These are phyloP conservation scores for Myxozyma vanderwaltii DNA, from an alignment of 805 yeast species.

Conservation along the genomic window DNA sequence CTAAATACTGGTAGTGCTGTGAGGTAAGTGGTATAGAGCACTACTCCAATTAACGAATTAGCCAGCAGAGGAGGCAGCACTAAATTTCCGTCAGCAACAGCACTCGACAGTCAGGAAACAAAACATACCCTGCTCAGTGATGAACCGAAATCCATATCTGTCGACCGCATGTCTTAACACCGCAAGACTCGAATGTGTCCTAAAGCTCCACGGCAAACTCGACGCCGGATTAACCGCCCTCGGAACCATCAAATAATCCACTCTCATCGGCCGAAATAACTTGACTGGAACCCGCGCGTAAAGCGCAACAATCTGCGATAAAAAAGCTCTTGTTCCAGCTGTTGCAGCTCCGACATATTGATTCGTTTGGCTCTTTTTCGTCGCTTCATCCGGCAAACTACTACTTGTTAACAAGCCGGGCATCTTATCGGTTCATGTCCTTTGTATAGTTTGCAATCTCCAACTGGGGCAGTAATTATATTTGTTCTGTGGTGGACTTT, in stretches of 20 bases:
- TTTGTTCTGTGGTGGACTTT: too few relatives aligned
- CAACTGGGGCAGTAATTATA: too few relatives aligned
- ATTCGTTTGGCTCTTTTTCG: constrained; percentile 1
- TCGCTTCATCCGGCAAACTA: not conserved
- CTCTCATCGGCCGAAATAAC: constrained; percentile 84
- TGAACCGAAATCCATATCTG: constrained; percentile 80
- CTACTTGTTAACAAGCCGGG: too few relatives aligned
- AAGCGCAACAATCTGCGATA: constrained; percentile 69
- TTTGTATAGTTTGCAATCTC: too few relatives aligned
- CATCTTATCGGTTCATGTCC: not conserved
- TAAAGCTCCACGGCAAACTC: constrained; percentile 45
- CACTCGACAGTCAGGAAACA: not conserved
- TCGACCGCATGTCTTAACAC: constrained; percentile 68
- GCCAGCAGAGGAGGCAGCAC: constrained; percentile 86
- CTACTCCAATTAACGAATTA: constrained; percentile 85
- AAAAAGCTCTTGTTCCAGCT: constrained; percentile 80
- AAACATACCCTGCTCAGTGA: constrained; percentile 61
- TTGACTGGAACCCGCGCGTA: constrained; percentile 82
- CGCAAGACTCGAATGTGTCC: constrained; percentile 80
- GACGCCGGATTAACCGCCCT: constrained; percentile 42
- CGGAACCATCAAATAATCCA: constrained; percentile 65
- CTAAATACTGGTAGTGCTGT: constrained; percentile 40
- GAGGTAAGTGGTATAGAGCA: constrained; percentile 80
- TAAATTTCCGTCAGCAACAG: constrained; percentile 19
- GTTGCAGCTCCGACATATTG: constrained; percentile 67